Percentiles rank a stretch among this genome's conserved stretches.
Conservation (phyloP, 2,329 filamentous ascomycete species). For the Pestalotiopsis fici region DNA sequence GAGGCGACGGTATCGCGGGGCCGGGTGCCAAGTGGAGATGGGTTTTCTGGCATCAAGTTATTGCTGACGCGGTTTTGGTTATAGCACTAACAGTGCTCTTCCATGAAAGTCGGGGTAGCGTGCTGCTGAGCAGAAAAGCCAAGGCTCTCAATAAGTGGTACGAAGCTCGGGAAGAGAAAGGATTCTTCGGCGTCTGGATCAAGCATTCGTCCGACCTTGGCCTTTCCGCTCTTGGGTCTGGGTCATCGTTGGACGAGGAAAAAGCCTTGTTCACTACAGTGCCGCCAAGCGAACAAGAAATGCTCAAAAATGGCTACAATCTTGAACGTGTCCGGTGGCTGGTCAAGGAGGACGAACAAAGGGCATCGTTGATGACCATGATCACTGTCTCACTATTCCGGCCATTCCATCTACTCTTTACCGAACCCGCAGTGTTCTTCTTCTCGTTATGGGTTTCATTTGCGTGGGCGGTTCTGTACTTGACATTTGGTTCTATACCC, state of each 20-base stretch:
- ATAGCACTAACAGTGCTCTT: constrained; percentile 69
- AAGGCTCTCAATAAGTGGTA: constrained; percentile 77
- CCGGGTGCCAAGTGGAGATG: constrained; percentile 68
- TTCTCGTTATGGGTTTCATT: constrained; percentile 92
- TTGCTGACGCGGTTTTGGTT: constrained; percentile 66
- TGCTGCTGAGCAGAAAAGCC: constrained; percentile 77
- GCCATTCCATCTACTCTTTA: constrained; percentile 76
- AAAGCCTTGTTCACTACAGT: constrained; percentile 10
- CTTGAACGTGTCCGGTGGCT: constrained; percentile 73
- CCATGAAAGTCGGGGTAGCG: constrained; percentile 79
- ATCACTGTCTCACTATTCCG: constrained; percentile 73
- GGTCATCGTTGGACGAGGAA: constrained; percentile 10
- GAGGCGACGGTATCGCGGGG: constrained; percentile 24
- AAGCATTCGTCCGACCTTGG: not conserved
- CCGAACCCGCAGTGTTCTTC: constrained; percentile 78
- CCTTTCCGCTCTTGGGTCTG: not conserved
- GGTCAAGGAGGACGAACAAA: constrained; percentile 76
- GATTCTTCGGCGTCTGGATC: constrained; percentile 50
- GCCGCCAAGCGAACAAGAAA: not conserved
- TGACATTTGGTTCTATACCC: constrained; percentile 80
- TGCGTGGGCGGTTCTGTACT: constrained; percentile 85
- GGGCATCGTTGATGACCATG: constrained; percentile 67
- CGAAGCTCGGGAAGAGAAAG: constrained; percentile 66
- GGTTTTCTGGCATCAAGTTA: constrained; percentile 86
- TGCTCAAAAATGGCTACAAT: not conserved